Evolutionary conservation across 768 basidiomycete species (phyloP).

Genomic region (Hirschioporus abietinus): DNA sequence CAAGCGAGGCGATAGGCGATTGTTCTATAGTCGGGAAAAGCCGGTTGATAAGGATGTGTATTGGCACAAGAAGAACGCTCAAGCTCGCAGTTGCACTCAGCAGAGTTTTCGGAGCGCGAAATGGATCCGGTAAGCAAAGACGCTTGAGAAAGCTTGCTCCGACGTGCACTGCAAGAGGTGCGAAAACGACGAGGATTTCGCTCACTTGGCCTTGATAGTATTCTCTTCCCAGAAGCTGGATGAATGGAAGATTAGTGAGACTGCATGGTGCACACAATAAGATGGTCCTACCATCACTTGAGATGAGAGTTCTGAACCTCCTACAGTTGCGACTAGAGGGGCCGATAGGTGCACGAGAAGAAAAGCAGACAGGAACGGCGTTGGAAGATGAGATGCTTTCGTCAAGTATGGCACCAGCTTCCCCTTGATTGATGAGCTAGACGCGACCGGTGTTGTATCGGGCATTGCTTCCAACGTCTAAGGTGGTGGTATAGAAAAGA

Average conservation of each 20-base stretch:
- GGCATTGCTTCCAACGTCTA: background rate
- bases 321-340: conserved; percentile 65
- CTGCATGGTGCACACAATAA: too few relatives aligned
- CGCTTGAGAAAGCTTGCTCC: conserved; percentile 56
- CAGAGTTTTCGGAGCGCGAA: conserved; percentile 29
- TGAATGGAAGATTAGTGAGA: conserved; percentile 3
- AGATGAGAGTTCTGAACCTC: conserved; percentile 63
- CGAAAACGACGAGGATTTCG: conserved; percentile 63
- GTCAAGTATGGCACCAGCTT: conserved; percentile 35
- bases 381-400: conserved; percentile 56
- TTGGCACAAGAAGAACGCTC: conserved; percentile 47
- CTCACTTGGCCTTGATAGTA: conserved; percentile 61
- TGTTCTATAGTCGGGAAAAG: conserved; percentile 40
- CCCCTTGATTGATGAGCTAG: background rate
- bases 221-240: conserved; percentile 73
- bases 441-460: background rate
- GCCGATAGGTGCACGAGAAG: conserved; percentile 75
- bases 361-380: conserved; percentile 76
- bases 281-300: conserved; percentile 60
- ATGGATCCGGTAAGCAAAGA: conserved; percentile 33
- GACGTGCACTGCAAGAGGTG: conserved; percentile 63
- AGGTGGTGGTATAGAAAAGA: too few relatives aligned
- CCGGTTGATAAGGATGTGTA: conserved; percentile 70
- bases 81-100: conserved; percentile 65
- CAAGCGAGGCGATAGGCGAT: conserved; percentile 50